A percentile compares a stretch with the other conserved stretches of the same genome.
Conservation (phyloP, 2,329 filamentous ascomycete species). For the Chaetomiaceae sp. region DNA sequence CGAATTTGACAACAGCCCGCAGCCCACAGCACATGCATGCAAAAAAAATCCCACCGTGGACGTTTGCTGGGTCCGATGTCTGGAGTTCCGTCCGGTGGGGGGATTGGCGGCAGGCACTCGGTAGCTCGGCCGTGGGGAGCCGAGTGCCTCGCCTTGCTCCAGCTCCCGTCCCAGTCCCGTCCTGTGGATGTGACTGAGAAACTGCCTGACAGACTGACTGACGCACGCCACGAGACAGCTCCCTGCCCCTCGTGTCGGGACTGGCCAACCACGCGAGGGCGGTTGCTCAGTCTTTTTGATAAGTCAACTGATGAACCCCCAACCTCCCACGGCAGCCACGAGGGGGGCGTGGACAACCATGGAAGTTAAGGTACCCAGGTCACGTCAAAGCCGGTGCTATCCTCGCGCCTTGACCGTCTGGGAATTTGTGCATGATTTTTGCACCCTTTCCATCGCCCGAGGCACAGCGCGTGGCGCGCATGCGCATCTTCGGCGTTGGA, state of each 20-base stretch:
- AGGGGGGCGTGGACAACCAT: no score
- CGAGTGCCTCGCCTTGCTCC: not conserved
- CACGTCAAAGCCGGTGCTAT: constrained; percentile 12
- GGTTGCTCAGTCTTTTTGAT: constrained; percentile 5
- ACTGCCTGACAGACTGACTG: not conserved
- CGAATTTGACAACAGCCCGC: constrained; percentile 3
- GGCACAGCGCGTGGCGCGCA: not conserved
- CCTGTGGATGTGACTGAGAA: no score
- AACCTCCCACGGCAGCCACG: constrained; percentile 1
- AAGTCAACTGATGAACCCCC: constrained; percentile 4
- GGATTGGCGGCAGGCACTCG: not conserved
- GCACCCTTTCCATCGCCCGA: not conserved
- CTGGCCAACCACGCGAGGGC: constrained; percentile 6
- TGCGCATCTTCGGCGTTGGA: not conserved
- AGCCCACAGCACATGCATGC: not conserved
- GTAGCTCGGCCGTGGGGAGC: constrained; percentile 5
- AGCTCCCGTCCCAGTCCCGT: no score
- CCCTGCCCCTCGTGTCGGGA: no score
- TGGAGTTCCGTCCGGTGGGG: not conserved
- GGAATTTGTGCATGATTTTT: not conserved
- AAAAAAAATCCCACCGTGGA: constrained; percentile 8
- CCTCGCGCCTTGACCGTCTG: not conserved
- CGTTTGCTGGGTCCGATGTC: not conserved
- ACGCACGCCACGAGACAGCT: not conserved
- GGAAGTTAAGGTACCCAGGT: no score